Evolutionary conservation across 2,329 filamentous ascomycete species (phyloP), one percentile per base, ranked within the genome.

Genomic region (Fusarium sp.): DNA sequence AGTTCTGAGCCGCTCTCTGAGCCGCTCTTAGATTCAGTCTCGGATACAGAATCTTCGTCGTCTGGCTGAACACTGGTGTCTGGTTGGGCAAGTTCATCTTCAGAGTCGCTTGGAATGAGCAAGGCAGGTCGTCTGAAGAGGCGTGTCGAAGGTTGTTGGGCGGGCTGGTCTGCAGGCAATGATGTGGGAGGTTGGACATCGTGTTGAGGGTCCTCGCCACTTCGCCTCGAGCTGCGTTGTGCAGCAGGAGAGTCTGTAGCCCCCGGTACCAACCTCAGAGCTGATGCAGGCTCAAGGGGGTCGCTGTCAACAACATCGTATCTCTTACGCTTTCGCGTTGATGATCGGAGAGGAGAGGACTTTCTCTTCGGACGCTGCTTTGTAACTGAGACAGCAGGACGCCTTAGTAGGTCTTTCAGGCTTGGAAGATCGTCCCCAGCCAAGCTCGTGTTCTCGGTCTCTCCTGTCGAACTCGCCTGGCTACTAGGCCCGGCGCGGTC

Each of bases 1-100:
- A 79, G 73, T 23, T 85, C 82, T 2, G 79, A 78, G 4, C 83
- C 83, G 54, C 78, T 82, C 34, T 69, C 68, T 4, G 68, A 70
- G 14, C 83, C 83, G 50, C 78, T 82, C 4, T 78, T 78, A 9
- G 79, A 78, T n/a, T 71, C 74, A 4, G 73, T 70, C n/a, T 75
- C 76, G 7, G 70, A 69, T 16, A 69, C 75, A 16, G 58, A 64
- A 25, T 58, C 64, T 18, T 64, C 67, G 6, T 61, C 13, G 16
- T 63, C 61, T 4, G 40, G 53, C 13, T 27, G 54, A 14, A 40
- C 25, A 14, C 29, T 55, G 14, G 38, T 62, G 14, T 49, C 36
- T 16, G 70, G 60, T 4, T 61, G 59, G 4, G 58, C 51, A 40
- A 69, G 63, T 29, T 72, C 70, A 44, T 74, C 70, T 40, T 75